A percentile compares a stretch with the other conserved stretches of the same genome.
These are phyloP conservation scores for Argentina anserina DNA, from an alignment of 306 rosid genomes.

Conservation along the genomic window DNA sequence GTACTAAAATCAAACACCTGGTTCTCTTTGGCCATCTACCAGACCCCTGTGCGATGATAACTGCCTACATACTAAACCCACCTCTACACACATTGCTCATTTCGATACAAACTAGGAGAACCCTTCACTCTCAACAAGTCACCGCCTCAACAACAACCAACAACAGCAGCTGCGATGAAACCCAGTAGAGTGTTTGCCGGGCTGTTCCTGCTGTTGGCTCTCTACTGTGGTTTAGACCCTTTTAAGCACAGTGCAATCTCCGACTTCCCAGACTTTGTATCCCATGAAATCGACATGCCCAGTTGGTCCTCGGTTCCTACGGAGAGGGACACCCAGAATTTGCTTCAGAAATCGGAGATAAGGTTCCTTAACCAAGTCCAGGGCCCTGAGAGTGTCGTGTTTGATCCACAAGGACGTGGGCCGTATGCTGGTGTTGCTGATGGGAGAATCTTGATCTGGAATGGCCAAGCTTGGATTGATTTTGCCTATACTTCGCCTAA, in stretches of 20 bases:
- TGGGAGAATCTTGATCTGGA: slow-evolving; percentile 73
- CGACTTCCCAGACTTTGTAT: slow-evolving; percentile 53
- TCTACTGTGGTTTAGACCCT: slow-evolving; percentile 81
- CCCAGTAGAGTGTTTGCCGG: slow-evolving; percentile 26
- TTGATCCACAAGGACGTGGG: slow-evolving; percentile 85
- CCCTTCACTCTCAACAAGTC: not conserved
- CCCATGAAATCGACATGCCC: slow-evolving; percentile 44
- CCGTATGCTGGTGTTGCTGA: slow-evolving; percentile 94
- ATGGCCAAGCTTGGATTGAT: slow-evolving; percentile 63
- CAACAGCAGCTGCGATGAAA: slow-evolving; percentile 27
- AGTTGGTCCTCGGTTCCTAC: slow-evolving; percentile 56
- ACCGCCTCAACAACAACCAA: not conserved
- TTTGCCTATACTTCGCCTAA: slow-evolving; percentile 79
- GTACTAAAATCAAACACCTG: not conserved
- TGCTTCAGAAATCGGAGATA: slow-evolving; percentile 73
- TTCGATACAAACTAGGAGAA: not conserved
- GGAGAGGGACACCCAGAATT: slow-evolving; percentile 49
- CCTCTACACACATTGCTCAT: not conserved
- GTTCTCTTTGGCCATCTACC: not conserved
- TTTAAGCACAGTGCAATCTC: slow-evolving; percentile 60
- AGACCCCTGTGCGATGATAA: not conserved
- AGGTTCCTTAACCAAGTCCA: slow-evolving; percentile 68
- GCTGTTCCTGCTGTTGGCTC: slow-evolving; percentile 41
- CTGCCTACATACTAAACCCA: not conserved
- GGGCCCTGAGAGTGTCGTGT: slow-evolving; percentile 87